Percentiles rank a stretch among this genome's conserved stretches.
These are phyloP conservation scores for Kodamaea kakaduensis DNA, from an alignment of 805 yeast genomes.

Conservation along the genomic window DNA sequence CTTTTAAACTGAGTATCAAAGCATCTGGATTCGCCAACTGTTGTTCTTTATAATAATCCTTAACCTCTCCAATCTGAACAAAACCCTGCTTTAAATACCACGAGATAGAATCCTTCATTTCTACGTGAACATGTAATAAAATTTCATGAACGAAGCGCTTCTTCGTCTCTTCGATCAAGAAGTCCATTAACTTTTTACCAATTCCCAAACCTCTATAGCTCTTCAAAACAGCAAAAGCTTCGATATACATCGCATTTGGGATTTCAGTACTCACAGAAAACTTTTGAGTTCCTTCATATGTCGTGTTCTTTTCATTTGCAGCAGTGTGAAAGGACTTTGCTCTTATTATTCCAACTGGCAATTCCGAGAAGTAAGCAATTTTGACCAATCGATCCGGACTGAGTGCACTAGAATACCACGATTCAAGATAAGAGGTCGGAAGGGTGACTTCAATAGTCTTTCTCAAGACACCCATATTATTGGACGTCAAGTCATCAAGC, in stretches of 20 bases:
- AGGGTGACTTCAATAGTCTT: conserved; percentile 50
- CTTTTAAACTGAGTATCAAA: conserved; percentile 21
- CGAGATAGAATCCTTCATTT: conserved; percentile 36
- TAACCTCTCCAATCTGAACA: conserved; percentile 26
- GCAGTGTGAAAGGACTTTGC: conserved; percentile 46
- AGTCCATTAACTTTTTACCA: conserved; percentile 56
- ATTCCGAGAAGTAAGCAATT: conserved; percentile 65
- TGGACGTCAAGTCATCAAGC: conserved; percentile 55
- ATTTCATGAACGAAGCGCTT: conserved; percentile 51
- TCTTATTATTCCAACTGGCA: conserved; percentile 76
- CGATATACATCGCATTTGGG: conserved; percentile 59
- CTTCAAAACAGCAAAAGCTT: conserved; percentile 62
- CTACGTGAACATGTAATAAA: conserved; percentile 49
- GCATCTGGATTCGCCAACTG: conserved; percentile 50
- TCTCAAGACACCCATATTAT: conserved; percentile 57
- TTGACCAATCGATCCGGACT: conserved; percentile 50
- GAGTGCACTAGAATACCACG: conserved; percentile 49
- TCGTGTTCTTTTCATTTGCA: conserved; percentile 29
- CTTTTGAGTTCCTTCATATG: conserved; percentile 22
- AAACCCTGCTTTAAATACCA: conserved; percentile 57
- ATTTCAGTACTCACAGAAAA: conserved; percentile 22
- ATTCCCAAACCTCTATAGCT: conserved; percentile 61
- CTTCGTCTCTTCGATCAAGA: conserved; percentile 54
- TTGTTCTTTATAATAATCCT: conserved; percentile 47
- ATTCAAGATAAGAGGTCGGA: conserved; percentile 49